phyloP scores from a whole-genome alignment of 2,329 filamentous ascomycete genomes.

The Cordyceps fumosorosea region DNA sequence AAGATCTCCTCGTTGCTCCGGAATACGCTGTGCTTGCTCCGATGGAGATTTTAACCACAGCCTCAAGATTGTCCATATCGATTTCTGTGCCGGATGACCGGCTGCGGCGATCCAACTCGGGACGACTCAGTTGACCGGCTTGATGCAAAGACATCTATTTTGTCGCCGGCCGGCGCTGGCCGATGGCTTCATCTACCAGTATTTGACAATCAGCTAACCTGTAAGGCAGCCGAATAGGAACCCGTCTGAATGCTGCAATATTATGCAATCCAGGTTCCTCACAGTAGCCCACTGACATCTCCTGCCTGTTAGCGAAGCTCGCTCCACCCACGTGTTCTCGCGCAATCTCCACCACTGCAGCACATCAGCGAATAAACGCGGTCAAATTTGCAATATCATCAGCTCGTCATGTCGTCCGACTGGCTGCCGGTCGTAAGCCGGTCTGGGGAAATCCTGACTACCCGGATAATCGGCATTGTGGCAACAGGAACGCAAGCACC shows the following conservation, averaged over 20 bases:
- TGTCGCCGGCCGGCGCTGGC: background rate
- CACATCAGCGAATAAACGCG: background rate
- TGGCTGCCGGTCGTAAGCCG: background rate
- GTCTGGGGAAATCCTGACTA: background rate
- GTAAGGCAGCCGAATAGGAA: background rate
- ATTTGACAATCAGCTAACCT: no score
- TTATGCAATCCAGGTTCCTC: background rate
- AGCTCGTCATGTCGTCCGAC: background rate
- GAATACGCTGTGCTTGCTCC: no score
- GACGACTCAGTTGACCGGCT: background rate
- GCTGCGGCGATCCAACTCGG: no score
- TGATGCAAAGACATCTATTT: no score
- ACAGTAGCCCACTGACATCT: background rate
- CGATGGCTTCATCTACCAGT: background rate
- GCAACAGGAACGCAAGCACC: background rate
- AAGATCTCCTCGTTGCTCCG: no score
- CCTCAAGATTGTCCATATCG: no score
- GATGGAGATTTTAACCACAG: no score
- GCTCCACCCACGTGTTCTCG: constrained; percentile 3
- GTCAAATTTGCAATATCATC: background rate
- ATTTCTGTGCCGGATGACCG: no score
- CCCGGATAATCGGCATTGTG: constrained; percentile 1
- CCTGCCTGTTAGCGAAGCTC: background rate
- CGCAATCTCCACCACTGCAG: background rate
- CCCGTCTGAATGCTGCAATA: background rate